A percentile compares a stretch with the other conserved stretches of the same genome.
These are phyloP conservation scores for Fusarium annulatum DNA, from an alignment of 2,329 filamentous ascomycete genomes.

Conservation along the genomic window DNA sequence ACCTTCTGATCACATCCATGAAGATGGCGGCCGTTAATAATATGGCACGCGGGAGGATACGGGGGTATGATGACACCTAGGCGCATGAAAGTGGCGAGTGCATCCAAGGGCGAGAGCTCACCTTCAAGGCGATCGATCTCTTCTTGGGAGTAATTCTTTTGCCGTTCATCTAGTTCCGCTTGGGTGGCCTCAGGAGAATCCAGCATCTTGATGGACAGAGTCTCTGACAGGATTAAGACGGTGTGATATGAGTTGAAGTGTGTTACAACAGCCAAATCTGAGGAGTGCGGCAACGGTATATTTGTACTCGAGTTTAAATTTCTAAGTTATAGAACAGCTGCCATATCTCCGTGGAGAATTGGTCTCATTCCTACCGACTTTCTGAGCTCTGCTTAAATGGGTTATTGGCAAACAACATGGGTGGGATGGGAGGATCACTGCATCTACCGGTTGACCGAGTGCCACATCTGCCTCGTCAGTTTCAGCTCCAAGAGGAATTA, in stretches of 20 bases:
- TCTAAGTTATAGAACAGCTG: accelerated
- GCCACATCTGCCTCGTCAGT: not conserved
- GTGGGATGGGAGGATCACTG: not conserved
- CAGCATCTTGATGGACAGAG: not conserved
- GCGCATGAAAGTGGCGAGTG: not conserved
- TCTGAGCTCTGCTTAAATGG: not conserved
- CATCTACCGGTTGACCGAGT: not conserved
- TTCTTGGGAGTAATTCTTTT: not conserved
- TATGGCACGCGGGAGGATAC: not conserved
- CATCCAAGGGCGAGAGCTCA: not conserved
- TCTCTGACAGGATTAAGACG: not conserved
- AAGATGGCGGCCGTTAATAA: not conserved
- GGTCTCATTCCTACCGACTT: not conserved
- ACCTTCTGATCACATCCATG: not conserved
- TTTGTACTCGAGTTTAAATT: not conserved
- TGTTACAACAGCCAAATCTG: not conserved
- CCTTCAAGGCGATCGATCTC: not conserved
- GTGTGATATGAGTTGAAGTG: not conserved
- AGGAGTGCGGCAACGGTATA: not conserved
- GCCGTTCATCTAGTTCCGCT: not conserved
- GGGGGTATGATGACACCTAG: not conserved
- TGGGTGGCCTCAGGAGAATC: not conserved
- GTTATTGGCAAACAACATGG: not conserved
- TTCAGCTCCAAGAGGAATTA: not conserved
- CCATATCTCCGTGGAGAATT: not conserved